phyloP scores from a whole-genome alignment of 768 basidiomycete genomes.

The Rhodotorula sphaerocarpa region DNA sequence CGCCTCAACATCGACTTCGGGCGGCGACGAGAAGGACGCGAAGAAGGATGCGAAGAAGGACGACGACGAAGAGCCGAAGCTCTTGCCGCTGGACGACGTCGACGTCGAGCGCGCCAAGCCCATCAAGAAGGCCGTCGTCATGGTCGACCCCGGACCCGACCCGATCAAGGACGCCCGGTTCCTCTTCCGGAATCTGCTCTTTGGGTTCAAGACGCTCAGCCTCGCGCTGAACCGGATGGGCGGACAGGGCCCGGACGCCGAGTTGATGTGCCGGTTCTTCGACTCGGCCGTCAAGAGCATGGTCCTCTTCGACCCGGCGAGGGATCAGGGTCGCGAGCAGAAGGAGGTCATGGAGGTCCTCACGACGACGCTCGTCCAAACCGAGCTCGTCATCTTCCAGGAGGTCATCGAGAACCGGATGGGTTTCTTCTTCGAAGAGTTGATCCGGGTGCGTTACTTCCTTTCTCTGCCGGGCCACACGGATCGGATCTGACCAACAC shows the following conservation, averaged over 20 bases:
- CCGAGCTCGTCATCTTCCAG: conserved; percentile 85
- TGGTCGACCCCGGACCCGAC: conserved; percentile 72
- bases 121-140: conserved; percentile 65
- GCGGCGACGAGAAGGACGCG: neutral
- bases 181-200: conserved; percentile 77
- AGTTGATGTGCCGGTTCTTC: conserved; percentile 78
- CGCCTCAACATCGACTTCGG: neutral
- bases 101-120: conserved; percentile 80
- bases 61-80: conserved; percentile 20
- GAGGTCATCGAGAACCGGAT: conserved; percentile 93
- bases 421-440: conserved; percentile 72
- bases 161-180: conserved; percentile 72
- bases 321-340: conserved; percentile 49
- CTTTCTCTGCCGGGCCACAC: too few species aligned
- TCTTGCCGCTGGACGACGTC: conserved; percentile 51
- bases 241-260: conserved; percentile 66
- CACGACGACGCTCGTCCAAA: conserved; percentile 50
- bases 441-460: conserved; percentile 25
- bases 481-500: conserved; percentile 41
- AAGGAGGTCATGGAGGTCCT: conserved; percentile 79
- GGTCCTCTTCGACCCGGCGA: conserved; percentile 62
- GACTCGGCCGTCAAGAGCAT: conserved; percentile 75
- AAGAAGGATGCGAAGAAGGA: conserved; percentile 4
- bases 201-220: conserved; percentile 75
- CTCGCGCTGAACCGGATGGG: conserved; percentile 69